These are phyloP conservation scores for Teunomyces funiuensis DNA, from an alignment of 805 yeast species.

Conservation along the genomic window DNA sequence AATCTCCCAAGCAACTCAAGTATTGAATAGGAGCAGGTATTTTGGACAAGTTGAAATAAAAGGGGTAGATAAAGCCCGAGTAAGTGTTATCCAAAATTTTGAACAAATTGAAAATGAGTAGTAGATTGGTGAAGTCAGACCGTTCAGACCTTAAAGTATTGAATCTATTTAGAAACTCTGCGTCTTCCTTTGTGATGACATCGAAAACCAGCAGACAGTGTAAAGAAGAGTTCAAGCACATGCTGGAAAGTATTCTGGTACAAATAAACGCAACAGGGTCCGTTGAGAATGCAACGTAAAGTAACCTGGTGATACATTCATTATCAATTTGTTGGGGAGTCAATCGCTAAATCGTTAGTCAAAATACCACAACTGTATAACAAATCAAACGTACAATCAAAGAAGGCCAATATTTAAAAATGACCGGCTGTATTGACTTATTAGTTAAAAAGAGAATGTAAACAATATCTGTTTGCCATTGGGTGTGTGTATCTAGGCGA, in stretches of 20 bases:
- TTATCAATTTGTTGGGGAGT: background rate
- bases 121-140: background rate
- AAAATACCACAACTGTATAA: background rate
- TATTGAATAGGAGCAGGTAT: background rate
- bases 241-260: background rate
- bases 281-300: background rate
- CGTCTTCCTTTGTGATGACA: background rate
- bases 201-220: background rate
- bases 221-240: background rate
- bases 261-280: background rate
- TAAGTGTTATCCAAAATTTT: background rate
- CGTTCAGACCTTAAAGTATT: background rate
- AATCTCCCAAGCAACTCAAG: background rate
- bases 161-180: background rate
- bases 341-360: slow-evolving; percentile 3
- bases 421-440: background rate
- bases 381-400: background rate
- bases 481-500: background rate
- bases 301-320: background rate
- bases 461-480: background rate
- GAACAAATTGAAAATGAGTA: background rate
- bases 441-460: background rate
- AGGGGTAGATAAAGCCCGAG: background rate
- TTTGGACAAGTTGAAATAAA: background rate
- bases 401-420: background rate